Evolutionary conservation across 345 rosid species (phyloP).

Genomic region (Citropsis articulata): DNA sequence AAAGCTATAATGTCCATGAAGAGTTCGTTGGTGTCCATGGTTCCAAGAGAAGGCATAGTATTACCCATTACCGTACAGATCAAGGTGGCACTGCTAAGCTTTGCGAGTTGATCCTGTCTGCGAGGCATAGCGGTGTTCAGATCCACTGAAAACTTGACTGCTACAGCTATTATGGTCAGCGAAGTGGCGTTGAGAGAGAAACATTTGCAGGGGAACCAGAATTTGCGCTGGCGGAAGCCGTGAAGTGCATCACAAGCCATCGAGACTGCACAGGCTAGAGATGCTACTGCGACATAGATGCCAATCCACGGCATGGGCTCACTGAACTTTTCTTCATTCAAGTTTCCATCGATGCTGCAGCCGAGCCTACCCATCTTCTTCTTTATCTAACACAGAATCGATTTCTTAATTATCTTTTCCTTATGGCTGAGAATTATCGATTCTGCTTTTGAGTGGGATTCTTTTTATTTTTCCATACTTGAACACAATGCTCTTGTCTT

Average conservation of each 20-base stretch:
- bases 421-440: background rate
- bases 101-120: conserved; percentile 74
- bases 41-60: conserved; percentile 84
- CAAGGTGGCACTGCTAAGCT: conserved; percentile 76
- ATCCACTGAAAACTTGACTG: conserved; percentile 77
- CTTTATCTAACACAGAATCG: background rate
- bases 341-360: conserved; percentile 61
- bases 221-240: conserved; percentile 55
- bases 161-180: conserved; percentile 65
- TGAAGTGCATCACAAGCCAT: conserved; percentile 67
- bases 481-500: background rate
- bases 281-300: conserved; percentile 71
- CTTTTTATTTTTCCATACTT: too few species aligned
- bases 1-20: conserved; percentile 56
- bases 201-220: conserved; percentile 74
- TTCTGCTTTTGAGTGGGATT: too few species aligned
- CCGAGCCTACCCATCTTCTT: conserved; percentile 47
- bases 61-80: conserved; percentile 78
- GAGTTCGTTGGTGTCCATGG: conserved; percentile 60
- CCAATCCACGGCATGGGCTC: conserved; percentile 87
- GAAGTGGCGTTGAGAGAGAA: conserved; percentile 81
- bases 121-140: conserved; percentile 91
- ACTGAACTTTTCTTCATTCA: conserved; percentile 55
- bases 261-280: conserved; percentile 62
- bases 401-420: background rate